Evolutionary conservation across 2,329 filamentous ascomycete species (phyloP), one percentile per base, ranked within the genome.

Genomic region (Ceratocystis papillata): DNA sequence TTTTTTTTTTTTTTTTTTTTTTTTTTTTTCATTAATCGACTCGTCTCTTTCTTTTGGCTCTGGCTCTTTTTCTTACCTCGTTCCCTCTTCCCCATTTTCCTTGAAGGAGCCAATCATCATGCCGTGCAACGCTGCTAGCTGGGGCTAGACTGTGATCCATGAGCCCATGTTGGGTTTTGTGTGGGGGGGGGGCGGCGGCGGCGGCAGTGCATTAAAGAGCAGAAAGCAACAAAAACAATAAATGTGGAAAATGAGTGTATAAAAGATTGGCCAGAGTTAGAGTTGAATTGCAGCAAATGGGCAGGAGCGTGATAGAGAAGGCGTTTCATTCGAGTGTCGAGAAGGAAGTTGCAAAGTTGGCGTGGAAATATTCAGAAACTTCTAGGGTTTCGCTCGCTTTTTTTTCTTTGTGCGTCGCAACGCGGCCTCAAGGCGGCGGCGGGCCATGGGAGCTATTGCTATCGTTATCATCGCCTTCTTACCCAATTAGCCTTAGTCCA

Each of bases 91-190:
- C 37, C 20, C 37, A 20, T 61, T 61, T 28, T 61, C 37, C 37
- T 28, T 17, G 10, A 25, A 53, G 20, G 20, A 7, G 28, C 55
- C 55, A 59, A 33, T 59, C 55, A 30, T 59, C 28, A 59, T 59
- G 55, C 55, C 55, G 28, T 37, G 55, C 55, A 59, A 59, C 55
- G 30, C 25, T 59, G 25, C 55, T 8, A 30, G 15, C 55, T 30
- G 55, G 15, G 55, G 55, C 55, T 59, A 59, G 55, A 59, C 55
- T 59, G 55, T 59, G 55, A 59, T 59, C 55, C 55, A 59, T 45
- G 59, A 62, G 59, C 59, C 25, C 33, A 44, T 62, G 37, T 62
- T 62, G 33, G 33, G 10, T 25, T 41, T 41, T 10, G 48, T 50
- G 46, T 20, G 44, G 44, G 15, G 44, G 15, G 15, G 45, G 46